Evolutionary conservation across 106 monocot genomes (phyloP).

Genomic region (Agapanthus africanus): DNA sequence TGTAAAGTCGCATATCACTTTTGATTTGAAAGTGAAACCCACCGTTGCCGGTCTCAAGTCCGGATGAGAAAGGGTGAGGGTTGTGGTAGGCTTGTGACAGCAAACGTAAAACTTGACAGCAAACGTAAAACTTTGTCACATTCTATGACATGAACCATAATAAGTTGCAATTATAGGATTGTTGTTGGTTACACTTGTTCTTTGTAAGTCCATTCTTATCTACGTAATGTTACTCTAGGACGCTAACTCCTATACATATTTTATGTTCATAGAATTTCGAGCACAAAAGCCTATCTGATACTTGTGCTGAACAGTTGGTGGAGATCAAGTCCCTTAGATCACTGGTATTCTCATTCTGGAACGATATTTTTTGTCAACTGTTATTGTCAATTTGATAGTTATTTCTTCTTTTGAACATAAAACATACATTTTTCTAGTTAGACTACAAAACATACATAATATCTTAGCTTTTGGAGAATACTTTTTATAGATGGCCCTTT

Average conservation of each 20-base stretch:
- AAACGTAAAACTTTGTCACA: too few relatives aligned
- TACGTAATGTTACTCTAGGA: neutral
- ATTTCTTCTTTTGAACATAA: conserved; percentile 2
- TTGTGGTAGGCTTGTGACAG: too few relatives aligned
- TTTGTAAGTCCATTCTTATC: neutral
- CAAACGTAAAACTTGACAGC: too few relatives aligned
- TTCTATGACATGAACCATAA: too few relatives aligned
- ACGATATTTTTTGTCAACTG: conserved; percentile 7
- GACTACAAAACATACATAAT: neutral
- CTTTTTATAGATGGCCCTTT: neutral
- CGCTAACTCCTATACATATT: neutral
- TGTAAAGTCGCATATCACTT: neutral
- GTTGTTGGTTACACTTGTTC: neutral
- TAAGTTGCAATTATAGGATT: neutral
- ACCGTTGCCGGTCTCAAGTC: too few relatives aligned
- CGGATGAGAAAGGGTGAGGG: too few relatives aligned
- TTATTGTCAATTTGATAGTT: neutral
- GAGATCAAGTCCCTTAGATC: conserved; percentile 68
- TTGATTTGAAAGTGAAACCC: neutral
- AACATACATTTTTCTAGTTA: too few relatives aligned
- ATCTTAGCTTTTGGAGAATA: neutral
- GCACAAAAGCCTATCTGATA: conserved; percentile 46
- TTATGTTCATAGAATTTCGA: conserved; percentile 42
- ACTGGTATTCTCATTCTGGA: conserved; percentile 33
- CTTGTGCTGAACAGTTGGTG: conserved; percentile 40